Conservation (phyloP, 495 filamentous ascomycete genomes). For the Hypoxylon trugodes region DNA sequence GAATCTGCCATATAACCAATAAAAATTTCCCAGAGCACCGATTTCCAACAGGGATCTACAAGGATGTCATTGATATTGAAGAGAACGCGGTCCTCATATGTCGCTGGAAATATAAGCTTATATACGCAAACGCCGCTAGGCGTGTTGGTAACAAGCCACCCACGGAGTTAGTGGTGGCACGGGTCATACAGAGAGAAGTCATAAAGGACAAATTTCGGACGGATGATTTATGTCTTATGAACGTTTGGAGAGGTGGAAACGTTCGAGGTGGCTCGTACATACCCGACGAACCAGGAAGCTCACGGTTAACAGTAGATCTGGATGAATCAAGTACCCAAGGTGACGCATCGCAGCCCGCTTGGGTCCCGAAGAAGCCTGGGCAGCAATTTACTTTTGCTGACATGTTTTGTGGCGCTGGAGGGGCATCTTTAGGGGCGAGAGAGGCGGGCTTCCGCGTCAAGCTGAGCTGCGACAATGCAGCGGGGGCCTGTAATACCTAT, state of each 20-base stretch:
- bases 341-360: neutral
- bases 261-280: constrained; percentile 47
- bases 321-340: constrained; percentile 12
- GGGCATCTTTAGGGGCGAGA: constrained; percentile 73
- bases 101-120: constrained; percentile 43
- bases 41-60: constrained; percentile 37
- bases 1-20: constrained; percentile 63
- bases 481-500: constrained; percentile 65
- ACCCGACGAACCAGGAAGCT: constrained; percentile 9
- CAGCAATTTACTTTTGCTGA: constrained; percentile 73
- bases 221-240: constrained; percentile 30
- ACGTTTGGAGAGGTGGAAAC: constrained; percentile 52
- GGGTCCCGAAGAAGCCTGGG: constrained; percentile 32
- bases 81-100: constrained; percentile 50
- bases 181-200: constrained; percentile 40
- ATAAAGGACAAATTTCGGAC: constrained; percentile 30
- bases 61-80: constrained; percentile 35
- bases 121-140: constrained; percentile 33
- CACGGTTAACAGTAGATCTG: constrained; percentile 17
- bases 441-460: constrained; percentile 66
- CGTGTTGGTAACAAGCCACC: constrained; percentile 33
- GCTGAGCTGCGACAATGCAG: constrained; percentile 70
- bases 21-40: constrained; percentile 51
- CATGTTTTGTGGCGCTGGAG: constrained; percentile 80
- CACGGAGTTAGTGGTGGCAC: constrained; percentile 44